phyloP scores from a whole-genome alignment of 148 eudicot genomes.

The Fagopyrum tataricum region DNA sequence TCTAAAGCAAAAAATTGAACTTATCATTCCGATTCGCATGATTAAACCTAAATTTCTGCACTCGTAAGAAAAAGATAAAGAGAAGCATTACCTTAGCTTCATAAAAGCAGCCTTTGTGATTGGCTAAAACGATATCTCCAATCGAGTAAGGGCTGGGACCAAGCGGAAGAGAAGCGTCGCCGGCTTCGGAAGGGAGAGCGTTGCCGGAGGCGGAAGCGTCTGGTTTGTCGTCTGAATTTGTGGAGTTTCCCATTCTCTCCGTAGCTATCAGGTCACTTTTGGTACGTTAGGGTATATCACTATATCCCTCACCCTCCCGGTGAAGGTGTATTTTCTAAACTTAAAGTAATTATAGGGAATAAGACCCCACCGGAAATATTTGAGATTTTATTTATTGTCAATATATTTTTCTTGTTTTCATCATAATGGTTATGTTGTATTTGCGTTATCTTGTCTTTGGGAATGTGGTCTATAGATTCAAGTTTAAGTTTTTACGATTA shows the following conservation, averaged over 20 bases:
- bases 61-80: not conserved
- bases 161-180: not conserved
- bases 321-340: too few relatives aligned
- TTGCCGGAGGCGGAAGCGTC: not conserved
- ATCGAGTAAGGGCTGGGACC: not conserved
- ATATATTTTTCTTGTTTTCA: too few relatives aligned
- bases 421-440: too few relatives aligned
- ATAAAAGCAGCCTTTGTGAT: conserved; percentile 7
- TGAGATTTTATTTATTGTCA: too few relatives aligned
- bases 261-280: not conserved
- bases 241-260: conserved; percentile 2
- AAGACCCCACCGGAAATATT: too few relatives aligned
- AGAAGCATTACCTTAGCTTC: conserved; percentile 7
- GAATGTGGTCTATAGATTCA: too few relatives aligned
- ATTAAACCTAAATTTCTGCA: not conserved
- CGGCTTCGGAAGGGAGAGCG: not conserved
- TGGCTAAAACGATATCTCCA: conserved; percentile 7
- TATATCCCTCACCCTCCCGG: too few relatives aligned
- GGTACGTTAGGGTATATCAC: not conserved
- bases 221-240: conserved; percentile 1
- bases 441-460: too few relatives aligned
- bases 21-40: too few relatives aligned
- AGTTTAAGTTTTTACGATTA: too few relatives aligned
- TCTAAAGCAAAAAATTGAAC: not conserved
- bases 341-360: too few relatives aligned